Percentiles rank a stretch among this genome's conserved stretches.
These are phyloP conservation scores for Epichloe elymi DNA, from an alignment of 2,329 filamentous ascomycete genomes.

Conservation along the genomic window DNA sequence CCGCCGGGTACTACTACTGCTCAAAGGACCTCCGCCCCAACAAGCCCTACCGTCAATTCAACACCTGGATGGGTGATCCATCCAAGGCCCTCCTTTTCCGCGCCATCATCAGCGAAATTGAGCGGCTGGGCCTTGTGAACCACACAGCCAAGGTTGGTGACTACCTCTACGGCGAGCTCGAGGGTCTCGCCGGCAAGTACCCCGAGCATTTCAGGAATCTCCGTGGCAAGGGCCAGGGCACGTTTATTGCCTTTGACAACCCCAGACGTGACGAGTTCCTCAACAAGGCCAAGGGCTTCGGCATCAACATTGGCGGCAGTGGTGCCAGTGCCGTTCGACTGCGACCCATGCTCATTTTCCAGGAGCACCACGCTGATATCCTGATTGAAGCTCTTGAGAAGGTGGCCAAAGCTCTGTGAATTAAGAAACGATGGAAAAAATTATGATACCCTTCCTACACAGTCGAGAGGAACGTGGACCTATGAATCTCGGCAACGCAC, in stretches of 20 bases:
- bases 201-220: conserved; percentile 72
- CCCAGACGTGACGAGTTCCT: conserved; percentile 70
- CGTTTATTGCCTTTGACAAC: conserved; percentile 86
- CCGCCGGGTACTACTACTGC: conserved; percentile 83
- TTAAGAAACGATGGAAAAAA: too few relatives aligned
- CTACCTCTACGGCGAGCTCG: conserved; percentile 62
- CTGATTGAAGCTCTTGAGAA: conserved; percentile 68
- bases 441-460: too few relatives aligned
- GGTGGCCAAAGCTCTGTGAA: conserved; percentile 38
- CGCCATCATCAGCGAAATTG: conserved; percentile 70
- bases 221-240: conserved; percentile 75
- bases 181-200: conserved; percentile 54
- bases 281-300: conserved; percentile 61
- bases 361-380: conserved; percentile 81
- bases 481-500: neutral
- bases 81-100: conserved; percentile 75
- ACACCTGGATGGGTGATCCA: conserved; percentile 95
- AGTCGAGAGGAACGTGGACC: neutral
- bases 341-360: conserved; percentile 83
- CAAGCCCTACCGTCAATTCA: conserved; percentile 92
- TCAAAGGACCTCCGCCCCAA: conserved; percentile 71
- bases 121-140: conserved; percentile 62
- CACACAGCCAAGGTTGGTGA: conserved; percentile 66
- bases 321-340: conserved; percentile 64
- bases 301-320: conserved; percentile 78